These are phyloP conservation scores for Xerocomellus intermedius DNA, from an alignment of 768 basidiomycete species.

Conservation along the genomic window DNA sequence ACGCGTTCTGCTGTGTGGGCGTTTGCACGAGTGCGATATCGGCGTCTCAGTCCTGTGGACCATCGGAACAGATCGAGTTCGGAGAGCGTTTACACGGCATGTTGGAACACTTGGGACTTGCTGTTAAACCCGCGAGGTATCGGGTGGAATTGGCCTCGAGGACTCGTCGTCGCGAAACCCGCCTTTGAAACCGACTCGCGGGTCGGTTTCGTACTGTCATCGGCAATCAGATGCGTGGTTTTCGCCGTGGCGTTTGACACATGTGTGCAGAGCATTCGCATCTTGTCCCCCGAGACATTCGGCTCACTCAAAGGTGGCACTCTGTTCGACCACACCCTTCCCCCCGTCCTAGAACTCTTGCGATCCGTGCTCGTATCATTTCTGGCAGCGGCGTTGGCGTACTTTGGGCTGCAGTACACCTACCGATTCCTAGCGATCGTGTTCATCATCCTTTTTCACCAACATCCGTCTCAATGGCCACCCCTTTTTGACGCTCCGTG, in stretches of 20 bases:
- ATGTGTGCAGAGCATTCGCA: constrained; percentile 11
- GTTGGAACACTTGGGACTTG: constrained; percentile 31
- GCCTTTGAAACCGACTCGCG: constrained; percentile 9
- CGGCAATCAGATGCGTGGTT: background rate
- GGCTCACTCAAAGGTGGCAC: constrained; percentile 32
- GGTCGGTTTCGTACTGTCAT: constrained; percentile 8
- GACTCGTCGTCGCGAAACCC: constrained; percentile 16
- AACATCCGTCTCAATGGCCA: constrained; percentile 56
- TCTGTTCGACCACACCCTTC: constrained; percentile 35
- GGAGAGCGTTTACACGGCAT: constrained; percentile 9
- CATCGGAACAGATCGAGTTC: background rate
- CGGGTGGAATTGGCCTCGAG: constrained; percentile 29
- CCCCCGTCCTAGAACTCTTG: constrained; percentile 30
- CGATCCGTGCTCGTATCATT: constrained; percentile 45
- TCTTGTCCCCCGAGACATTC: constrained; percentile 41
- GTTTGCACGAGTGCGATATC: constrained; percentile 14
- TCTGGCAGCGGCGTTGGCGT: constrained; percentile 44
- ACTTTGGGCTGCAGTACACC: constrained; percentile 42
- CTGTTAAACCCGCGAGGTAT: constrained; percentile 24
- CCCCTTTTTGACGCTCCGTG: constrained; percentile 60
- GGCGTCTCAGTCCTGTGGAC: background rate
- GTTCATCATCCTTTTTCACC: constrained; percentile 45
- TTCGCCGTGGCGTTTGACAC: constrained; percentile 18
- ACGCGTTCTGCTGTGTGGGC: constrained; percentile 23
- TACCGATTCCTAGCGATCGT: constrained; percentile 45